phyloP scores from a whole-genome alignment of 2,329 filamentous ascomycete species.

The Colletotrichum zoysiae region DNA sequence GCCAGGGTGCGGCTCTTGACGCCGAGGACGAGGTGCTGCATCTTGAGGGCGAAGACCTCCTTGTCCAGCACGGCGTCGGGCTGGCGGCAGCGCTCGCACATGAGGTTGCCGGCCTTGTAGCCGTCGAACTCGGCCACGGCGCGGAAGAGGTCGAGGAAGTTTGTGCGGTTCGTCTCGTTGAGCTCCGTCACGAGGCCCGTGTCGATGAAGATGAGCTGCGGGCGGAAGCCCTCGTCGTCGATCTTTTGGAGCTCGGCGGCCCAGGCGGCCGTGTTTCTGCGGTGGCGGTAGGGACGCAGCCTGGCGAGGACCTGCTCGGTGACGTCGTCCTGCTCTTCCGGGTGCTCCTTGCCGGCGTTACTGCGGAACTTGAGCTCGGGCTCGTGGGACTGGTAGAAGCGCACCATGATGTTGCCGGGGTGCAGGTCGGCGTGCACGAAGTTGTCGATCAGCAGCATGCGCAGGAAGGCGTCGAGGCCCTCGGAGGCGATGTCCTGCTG shows the following conservation, averaged over 20 bases:
- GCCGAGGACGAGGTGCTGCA: constrained; percentile 94
- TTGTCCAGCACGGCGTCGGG: constrained; percentile 89
- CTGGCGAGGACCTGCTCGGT: constrained; percentile 89
- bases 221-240: constrained; percentile 88
- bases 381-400: constrained; percentile 88
- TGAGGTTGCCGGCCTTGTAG: constrained; percentile 92
- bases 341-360: constrained; percentile 48
- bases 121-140: constrained; percentile 97
- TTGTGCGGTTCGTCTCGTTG: constrained; percentile 85
- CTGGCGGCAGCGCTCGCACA: constrained; percentile 95
- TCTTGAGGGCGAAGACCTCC: constrained; percentile 93
- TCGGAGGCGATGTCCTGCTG: constrained; percentile 95
- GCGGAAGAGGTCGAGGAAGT: constrained; percentile 96
- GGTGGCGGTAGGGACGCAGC: constrained; percentile 77
- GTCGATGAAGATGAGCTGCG: constrained; percentile 97
- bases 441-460: constrained; percentile 97
- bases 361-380: constrained; percentile 67
- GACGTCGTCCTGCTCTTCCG: constrained; percentile 73
- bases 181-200: constrained; percentile 95
- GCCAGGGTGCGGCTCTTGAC: constrained; percentile 94
- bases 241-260: constrained; percentile 78
- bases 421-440: constrained; percentile 97
- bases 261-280: constrained; percentile 78
- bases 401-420: constrained; percentile 99
- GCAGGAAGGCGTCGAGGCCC: constrained; percentile 93